Conservation (phyloP, 2,329 filamentous ascomycete species). For the Beauveria australis region DNA sequence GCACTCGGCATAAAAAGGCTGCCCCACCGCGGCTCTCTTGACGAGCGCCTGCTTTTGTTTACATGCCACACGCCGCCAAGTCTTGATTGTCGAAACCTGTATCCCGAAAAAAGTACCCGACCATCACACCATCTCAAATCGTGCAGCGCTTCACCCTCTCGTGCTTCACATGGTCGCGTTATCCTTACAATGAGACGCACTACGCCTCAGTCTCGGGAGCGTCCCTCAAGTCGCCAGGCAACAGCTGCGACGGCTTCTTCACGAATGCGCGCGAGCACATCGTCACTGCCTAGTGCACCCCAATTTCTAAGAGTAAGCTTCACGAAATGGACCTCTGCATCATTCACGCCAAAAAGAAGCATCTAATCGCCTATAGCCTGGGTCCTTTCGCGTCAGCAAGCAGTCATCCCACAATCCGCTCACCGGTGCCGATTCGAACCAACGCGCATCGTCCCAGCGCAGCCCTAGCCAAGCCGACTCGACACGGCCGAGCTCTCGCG, state of each 20-base stretch:
- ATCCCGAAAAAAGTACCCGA: not conserved
- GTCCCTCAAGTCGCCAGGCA: slow-evolving; percentile 20
- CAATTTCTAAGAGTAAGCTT: slow-evolving; percentile 20
- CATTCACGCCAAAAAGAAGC: not conserved
- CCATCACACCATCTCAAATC: slow-evolving; percentile 13
- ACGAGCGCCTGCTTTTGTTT: not conserved
- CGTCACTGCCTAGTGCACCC: slow-evolving; percentile 26
- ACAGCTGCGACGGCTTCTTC: slow-evolving; percentile 23
- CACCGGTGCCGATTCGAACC: slow-evolving; percentile 39
- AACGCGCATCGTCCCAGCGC: slow-evolving; percentile 32
- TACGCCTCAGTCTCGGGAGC: slow-evolving; percentile 25
- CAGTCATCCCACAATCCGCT: slow-evolving; percentile 54
- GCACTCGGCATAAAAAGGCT: not conserved
- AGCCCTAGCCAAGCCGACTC: slow-evolving; percentile 34
- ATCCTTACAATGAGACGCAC: slow-evolving; percentile 24
- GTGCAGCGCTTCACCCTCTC: slow-evolving; percentile 3
- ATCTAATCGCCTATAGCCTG: not conserved
- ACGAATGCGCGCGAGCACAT: slow-evolving; percentile 28
- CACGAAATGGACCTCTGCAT: not conserved
- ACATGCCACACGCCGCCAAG: not conserved
- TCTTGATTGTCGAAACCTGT: not conserved
- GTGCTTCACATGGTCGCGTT: not conserved
- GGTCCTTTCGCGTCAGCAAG: slow-evolving; percentile 39
- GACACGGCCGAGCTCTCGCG: slow-evolving; percentile 40
- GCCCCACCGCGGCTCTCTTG: not conserved